Evolutionary conservation across 2,329 filamentous ascomycete genomes (phyloP), one percentile per base, ranked within the genome.

Genomic region (Talaromyces pinophilus): DNA sequence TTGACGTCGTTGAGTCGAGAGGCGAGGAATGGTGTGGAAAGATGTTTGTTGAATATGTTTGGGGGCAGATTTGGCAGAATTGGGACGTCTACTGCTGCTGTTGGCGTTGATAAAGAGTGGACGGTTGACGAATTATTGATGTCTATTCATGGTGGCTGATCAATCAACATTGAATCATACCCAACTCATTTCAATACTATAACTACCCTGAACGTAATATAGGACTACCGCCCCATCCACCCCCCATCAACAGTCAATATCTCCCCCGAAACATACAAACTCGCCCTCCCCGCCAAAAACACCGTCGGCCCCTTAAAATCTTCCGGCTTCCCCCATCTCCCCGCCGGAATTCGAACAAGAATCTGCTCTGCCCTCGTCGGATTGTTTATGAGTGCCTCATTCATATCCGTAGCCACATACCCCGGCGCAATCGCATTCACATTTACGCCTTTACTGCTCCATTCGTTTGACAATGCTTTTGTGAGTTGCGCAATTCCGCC

Each of bases 331-430:
- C 92, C 93, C 92, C 93, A 96, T 71, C 92, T 82, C 0, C 90
- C 92, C 0, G 91, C 92, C 0, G 93, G 93, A 72, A 97, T 97
- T 65, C 92, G 82, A 33, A 87, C 88, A 72, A 91, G 84, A 71
- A 97, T 97, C 73, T 89, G 89, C 70, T 84, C 87, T 67, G 90
- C 84, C 35, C 93, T 82, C 70, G 85, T 86, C 72, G 85, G 79
- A 77, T 97, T 88, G 59, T 88, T 86, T 42, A 96, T 86, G 73
- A 97, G 79, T 1, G 92, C 93, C 70, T 84, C 85, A 77, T 97
- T 97, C 93, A 97, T 97, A 68, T 96, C 93, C n/a, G 93, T 97
- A 54, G 87, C 91, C 71, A 96, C 91, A 78, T 97, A 97, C 0
- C 93, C 93, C 0, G 93, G 93, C 2, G 93, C 92, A 75, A 97